A percentile compares a stretch with the other conserved stretches of the same genome.
These are phyloP conservation scores for Lophiostoma macrostomum DNA, from an alignment of 495 filamentous ascomycete species.

Conservation along the genomic window DNA sequence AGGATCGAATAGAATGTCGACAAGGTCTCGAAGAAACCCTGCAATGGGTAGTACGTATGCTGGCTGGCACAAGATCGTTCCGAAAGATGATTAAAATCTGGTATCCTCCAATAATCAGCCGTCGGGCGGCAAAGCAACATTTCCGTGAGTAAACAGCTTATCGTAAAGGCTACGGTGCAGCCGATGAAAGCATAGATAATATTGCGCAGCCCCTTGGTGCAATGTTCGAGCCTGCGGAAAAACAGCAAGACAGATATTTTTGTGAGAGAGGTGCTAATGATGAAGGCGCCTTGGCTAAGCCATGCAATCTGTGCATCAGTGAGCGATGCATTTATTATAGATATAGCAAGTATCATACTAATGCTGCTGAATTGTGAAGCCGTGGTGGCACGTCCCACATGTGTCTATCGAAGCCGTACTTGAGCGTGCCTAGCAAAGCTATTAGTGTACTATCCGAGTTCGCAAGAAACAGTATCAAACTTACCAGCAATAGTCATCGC, in stretches of 20 bases:
- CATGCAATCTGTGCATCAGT: conserved; percentile 22
- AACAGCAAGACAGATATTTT: conserved; percentile 38
- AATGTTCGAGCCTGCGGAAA: conserved; percentile 34
- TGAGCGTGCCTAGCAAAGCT: conserved; percentile 11
- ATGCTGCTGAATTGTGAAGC: conserved; percentile 16
- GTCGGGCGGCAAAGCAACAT: conserved; percentile 32
- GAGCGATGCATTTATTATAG: conserved; percentile 6
- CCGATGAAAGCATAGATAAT: conserved; percentile 30
- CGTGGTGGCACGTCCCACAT: conserved; percentile 32
- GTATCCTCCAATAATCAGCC: conserved; percentile 35
- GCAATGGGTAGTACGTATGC: conserved; percentile 26
- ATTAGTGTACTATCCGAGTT: too few species aligned
- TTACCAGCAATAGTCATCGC: neutral
- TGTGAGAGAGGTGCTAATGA: conserved; percentile 30
- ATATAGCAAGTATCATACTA: conserved; percentile 8
- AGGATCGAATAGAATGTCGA: conserved; percentile 34
- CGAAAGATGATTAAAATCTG: conserved; percentile 4
- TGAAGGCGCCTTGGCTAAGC: conserved; percentile 34
- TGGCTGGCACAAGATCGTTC: conserved; percentile 30
- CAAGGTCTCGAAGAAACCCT: conserved; percentile 25
- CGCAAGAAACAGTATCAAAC: too few species aligned
- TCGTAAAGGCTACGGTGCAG: conserved; percentile 26
- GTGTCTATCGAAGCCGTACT: conserved; percentile 35
- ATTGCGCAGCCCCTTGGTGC: conserved; percentile 12
- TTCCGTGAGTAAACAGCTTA: conserved; percentile 9